Evolutionary conservation across 192 early-diverging fungal species (phyloP), one percentile per base, ranked within the genome.

Genomic region (Coemansia sp.): DNA sequence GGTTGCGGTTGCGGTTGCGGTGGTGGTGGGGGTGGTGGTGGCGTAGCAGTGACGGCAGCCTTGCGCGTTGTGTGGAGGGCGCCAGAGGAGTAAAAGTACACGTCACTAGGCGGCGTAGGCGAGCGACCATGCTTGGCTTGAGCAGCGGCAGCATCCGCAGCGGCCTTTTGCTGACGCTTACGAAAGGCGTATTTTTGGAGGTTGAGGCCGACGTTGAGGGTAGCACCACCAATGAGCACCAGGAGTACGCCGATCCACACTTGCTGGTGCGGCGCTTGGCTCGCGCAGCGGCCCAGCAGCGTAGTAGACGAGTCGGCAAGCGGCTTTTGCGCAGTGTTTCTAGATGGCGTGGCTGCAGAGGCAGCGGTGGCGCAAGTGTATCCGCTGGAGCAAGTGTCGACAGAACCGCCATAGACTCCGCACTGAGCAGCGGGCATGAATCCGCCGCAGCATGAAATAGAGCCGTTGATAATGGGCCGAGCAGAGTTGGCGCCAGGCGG

Each of bases 161-260:
- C 68, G 41, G 65, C 46, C 62, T 85, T 82, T 37, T 89, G 84
- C 62, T 87, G 77, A 0, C 87, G 83, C 67, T 92, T 91, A 7
- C 90, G 75, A 21, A 92, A 85, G 1, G 91, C 92, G 19, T 91
- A 86, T 60, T 94, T 94, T 74, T 94, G 92, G 66, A 92, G 68
- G 64, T 94, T 94, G 25, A 94, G 75, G n/a, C 92, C 92, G 57
- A 94, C 75, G 69, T 94, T 94, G 39, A 88, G 76, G 10, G 86
- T 85, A 10, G 88, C 85, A 6, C 88, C 88, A 32, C 89, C 89
- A 27, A 90, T 75, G 27, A 94, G 68, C 9, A 85, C 86, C 58
- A 94, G 75, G 27, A 94, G 74, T 36, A 94, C 86, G 32, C 92
- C 92, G 21, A 94, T 90, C 91, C 91, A 92, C 37, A 87, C 69